Evolutionary conservation across 345 rosid genomes (phyloP), one percentile per base, ranked within the genome.

Genomic region (Brassica nigra): DNA sequence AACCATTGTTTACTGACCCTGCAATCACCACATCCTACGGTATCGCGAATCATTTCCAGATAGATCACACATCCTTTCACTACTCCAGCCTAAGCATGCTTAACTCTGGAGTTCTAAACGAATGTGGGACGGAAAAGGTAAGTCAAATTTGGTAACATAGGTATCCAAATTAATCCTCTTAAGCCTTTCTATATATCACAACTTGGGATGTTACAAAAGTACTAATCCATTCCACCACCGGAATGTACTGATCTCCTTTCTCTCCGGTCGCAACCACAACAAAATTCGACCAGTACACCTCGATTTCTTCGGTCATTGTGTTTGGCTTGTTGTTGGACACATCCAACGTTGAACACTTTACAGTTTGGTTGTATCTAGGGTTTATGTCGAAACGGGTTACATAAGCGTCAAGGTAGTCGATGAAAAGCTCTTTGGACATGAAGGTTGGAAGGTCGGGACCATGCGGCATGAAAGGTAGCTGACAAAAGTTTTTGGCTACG

Each of bases 241-340:
- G 94, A 6, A 81, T 54, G 27, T 71, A 80, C 59, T 85, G 79
- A 37, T 91, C 55, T 37, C 70, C 66, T 14, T 88, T 42, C 77
- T 90, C 97, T 16, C 97, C 94, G 1, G 85, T 85, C 1, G 97
- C 97, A 72, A 90, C 91, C 52, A 83, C 92, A 75, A 94, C 37
- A 77, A 86, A 90, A 83, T 85, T 78, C 30, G 82, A 83, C 11
- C 58, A 79, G 59, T 86, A 86, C 62, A 85, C 88, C 85, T 86
- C 93, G 0, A 20, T 68, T 71, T 81, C 90, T 8, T 85, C 85
- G 1, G 89, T 77, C 23, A 10, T 64, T 61, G 55, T 6, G 52
- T 87, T 85, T 66, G 76, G 86, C 57, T 58, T 81, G 70, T 74
- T 49, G 57, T 15, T 59, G 2, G 23, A 33, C 57, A 73, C 88